Evolutionary conservation across 371 early-diverging fungal species (phyloP).

Genomic region (Nosema bombycis): DNA sequence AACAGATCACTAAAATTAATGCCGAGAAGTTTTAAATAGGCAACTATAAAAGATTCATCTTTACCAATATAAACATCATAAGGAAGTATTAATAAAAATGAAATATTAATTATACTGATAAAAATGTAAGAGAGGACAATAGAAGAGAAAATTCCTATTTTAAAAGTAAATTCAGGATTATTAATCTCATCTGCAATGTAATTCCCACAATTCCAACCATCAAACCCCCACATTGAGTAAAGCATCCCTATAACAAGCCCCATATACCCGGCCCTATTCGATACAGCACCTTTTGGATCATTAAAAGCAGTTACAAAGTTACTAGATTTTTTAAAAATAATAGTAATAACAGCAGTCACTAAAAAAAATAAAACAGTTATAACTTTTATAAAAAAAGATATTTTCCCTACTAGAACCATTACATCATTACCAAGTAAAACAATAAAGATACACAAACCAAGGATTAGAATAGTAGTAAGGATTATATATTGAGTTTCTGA

Average conservation of each 20-base stretch:
- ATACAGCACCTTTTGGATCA: conserved; percentile 13
- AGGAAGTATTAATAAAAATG: not conserved
- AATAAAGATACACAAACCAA: conserved; percentile 1
- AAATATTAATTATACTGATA: not conserved
- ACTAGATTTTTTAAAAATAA: not conserved
- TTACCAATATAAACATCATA: not conserved
- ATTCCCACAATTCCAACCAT: conserved; percentile 37
- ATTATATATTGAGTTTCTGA: too few species aligned
- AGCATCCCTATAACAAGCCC: not conserved
- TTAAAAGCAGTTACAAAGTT: conserved; percentile 19
- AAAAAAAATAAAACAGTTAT: conserved; percentile 14
- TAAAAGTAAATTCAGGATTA: conserved; percentile 25
- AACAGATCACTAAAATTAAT: not conserved
- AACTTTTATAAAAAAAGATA: conserved; percentile 16
- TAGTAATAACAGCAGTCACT: not conserved
- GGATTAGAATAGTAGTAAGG: not conserved
- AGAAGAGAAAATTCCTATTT: conserved; percentile 14
- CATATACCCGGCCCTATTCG: not conserved
- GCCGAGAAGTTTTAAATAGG: not conserved
- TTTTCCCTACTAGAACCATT: conserved; percentile 4
- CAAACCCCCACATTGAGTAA: conserved; percentile 26
- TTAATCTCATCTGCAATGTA: conserved; percentile 26
- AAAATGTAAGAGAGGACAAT: not conserved
- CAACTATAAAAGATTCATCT: not conserved
- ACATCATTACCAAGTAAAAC: conserved; percentile 14